phyloP scores from a whole-genome alignment of 352 stramenopile genomes.

The Globisporangium spiculum region DNA sequence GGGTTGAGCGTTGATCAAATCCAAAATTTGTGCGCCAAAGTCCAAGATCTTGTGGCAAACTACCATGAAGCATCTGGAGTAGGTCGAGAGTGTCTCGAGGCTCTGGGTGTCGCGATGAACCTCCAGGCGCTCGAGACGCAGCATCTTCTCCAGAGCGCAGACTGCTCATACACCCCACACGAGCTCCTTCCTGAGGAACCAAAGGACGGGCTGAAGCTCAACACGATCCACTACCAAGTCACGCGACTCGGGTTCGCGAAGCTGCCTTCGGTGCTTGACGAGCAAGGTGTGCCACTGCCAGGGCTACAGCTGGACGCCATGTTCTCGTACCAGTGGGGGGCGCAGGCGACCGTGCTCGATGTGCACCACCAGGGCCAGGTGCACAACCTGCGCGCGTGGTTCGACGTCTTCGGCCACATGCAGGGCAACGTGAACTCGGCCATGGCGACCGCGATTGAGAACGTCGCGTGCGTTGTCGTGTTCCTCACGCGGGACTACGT shows the following conservation, averaged over 20 bases:
- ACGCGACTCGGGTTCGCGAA: constrained; percentile 27
- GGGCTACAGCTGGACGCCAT: constrained; percentile 46
- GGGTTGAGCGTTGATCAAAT: neutral
- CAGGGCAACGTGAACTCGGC: constrained; percentile 63
- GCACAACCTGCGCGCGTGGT: constrained; percentile 41
- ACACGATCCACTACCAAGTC: constrained; percentile 34
- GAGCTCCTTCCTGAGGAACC: constrained; percentile 25
- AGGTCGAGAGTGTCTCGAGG: neutral
- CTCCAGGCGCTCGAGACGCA: constrained; percentile 19
- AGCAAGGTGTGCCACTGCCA: constrained; percentile 30
- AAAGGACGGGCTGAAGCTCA: constrained; percentile 21
- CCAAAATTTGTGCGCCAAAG: neutral
- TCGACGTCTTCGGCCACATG: constrained; percentile 64
- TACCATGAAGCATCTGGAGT: neutral
- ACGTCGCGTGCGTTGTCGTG: constrained; percentile 50
- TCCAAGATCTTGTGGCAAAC: constrained; percentile 2
- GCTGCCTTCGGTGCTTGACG: constrained; percentile 37
- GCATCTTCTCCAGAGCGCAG: neutral
- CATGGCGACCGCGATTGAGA: constrained; percentile 57
- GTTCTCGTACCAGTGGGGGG: constrained; percentile 61
- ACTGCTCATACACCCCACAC: neutral
- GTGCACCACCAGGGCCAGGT: constrained; percentile 43
- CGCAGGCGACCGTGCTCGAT: constrained; percentile 34
- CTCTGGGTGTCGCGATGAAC: neutral
- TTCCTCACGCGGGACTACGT: constrained; percentile 52